Conservation (phyloP, 345 rosid species). For the Mangifera indica region DNA sequence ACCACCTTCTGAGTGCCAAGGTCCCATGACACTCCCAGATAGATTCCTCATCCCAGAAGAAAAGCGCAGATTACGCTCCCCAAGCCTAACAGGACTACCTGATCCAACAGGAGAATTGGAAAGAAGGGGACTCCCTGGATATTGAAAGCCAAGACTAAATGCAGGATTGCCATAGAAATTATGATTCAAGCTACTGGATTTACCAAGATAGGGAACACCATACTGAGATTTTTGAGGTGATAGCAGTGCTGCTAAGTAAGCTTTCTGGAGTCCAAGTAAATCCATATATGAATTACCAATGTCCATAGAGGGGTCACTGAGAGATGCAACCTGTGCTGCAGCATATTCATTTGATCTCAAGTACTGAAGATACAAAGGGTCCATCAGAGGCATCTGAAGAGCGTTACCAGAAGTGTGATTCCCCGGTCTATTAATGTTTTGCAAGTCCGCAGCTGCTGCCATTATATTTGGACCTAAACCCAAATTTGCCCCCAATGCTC, state of each 20-base stretch:
- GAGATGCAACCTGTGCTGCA: conserved; percentile 49
- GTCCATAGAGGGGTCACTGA: conserved; percentile 43
- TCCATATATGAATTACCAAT: conserved; percentile 52
- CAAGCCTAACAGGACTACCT: conserved; percentile 49
- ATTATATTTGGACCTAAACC: conserved; percentile 43
- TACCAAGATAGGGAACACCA: conserved; percentile 43
- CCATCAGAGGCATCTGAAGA: conserved; percentile 44
- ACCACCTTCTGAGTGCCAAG: conserved; percentile 55
- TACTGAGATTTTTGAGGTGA: conserved; percentile 52
- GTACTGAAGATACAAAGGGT: conserved; percentile 48
- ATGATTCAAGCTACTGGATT: conserved; percentile 42
- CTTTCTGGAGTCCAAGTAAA: conserved; percentile 52
- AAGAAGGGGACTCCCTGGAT: conserved; percentile 47
- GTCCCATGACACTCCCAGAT: conserved; percentile 49
- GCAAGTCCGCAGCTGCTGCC: conserved; percentile 49
- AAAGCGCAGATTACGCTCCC: conserved; percentile 49
- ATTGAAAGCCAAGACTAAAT: conserved; percentile 52
- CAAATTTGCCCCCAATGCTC: conserved; percentile 33
- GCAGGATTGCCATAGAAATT: conserved; percentile 51
- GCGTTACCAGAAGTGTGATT: conserved; percentile 39
- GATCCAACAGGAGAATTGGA: conserved; percentile 50
- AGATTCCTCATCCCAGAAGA: conserved; percentile 50
- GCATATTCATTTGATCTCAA: conserved; percentile 48
- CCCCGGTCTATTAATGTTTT: conserved; percentile 38
- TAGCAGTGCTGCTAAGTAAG: conserved; percentile 45